Evolutionary conservation across 805 yeast species (phyloP).

Genomic region (Lipomyces yamanashiensis): DNA sequence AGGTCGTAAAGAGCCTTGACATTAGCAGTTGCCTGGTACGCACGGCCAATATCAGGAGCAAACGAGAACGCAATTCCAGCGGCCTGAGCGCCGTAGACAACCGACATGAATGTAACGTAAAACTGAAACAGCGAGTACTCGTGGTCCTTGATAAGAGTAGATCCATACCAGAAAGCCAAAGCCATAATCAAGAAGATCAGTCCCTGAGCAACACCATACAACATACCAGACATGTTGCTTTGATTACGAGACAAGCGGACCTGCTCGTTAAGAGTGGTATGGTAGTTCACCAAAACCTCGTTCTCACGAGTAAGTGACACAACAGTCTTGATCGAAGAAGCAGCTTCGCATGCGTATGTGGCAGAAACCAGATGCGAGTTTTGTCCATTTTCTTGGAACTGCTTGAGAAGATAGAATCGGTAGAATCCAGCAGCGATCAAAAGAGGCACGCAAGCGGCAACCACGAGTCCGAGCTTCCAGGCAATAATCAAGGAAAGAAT

Average conservation of each 20-base stretch:
- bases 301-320: conserved; percentile 50
- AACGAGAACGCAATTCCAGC: conserved; percentile 50
- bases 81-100: conserved; percentile 50
- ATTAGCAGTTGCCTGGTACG: conserved; percentile 47
- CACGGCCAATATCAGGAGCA: conserved; percentile 53
- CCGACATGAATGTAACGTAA: conserved; percentile 48
- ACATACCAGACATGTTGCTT: conserved; percentile 15
- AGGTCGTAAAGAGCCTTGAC: conserved; percentile 44
- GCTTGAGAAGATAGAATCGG: conserved; percentile 45
- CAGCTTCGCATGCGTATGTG: conserved; percentile 48
- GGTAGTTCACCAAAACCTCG: conserved; percentile 45
- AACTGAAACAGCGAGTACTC: conserved; percentile 44
- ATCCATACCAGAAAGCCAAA: conserved; percentile 52
- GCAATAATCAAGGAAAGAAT: conserved; percentile 47
- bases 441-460: conserved; percentile 45
- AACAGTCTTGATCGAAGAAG: conserved; percentile 51
- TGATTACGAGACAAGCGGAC: conserved; percentile 4
- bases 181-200: conserved; percentile 48
- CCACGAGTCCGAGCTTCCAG: conserved; percentile 52
- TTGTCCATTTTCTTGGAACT: conserved; percentile 38
- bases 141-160: conserved; percentile 44
- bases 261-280: conserved; percentile 21
- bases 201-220: conserved; percentile 29
- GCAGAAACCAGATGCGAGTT: conserved; percentile 19
- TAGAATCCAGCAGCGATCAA: conserved; percentile 49